These are phyloP conservation scores for Aureobasidium uvarum DNA, from an alignment of 2,329 filamentous ascomycete species.

Conservation along the genomic window DNA sequence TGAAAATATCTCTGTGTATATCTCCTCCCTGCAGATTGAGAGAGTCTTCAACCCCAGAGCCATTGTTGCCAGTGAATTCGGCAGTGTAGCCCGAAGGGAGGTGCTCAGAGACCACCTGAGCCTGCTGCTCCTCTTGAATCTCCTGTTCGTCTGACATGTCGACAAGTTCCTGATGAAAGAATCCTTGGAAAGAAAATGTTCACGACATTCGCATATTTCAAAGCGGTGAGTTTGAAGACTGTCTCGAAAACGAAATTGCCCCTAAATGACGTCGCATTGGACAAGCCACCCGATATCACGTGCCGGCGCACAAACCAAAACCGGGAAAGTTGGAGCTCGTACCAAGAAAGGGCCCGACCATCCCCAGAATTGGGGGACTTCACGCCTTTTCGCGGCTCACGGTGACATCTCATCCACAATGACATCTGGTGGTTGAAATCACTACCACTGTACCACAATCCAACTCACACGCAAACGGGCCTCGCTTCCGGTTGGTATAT, in stretches of 20 bases:
- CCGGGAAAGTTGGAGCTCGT: background rate
- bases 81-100: constrained; percentile 29
- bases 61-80: constrained; percentile 19
- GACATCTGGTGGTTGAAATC: background rate
- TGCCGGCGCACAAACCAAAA: background rate
- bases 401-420: constrained; percentile 11
- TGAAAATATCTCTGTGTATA: constrained; percentile 75
- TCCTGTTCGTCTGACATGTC: constrained; percentile 21
- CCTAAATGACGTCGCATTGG: constrained; percentile 10
- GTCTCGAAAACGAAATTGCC: constrained; percentile 20
- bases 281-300: constrained; percentile 21
- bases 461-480: background rate
- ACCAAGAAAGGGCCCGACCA: background rate
- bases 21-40: constrained; percentile 72
- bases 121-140: constrained; percentile 6
- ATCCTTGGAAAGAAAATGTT: background rate
- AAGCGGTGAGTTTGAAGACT: constrained; percentile 17
- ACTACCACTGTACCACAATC: background rate
- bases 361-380: background rate
- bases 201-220: constrained; percentile 2
- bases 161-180: background rate
- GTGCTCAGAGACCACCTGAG: constrained; percentile 27
- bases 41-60: constrained; percentile 57
- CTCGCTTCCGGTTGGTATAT: background rate
- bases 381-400: constrained; percentile 1